Conservation (phyloP, 768 basidiomycete genomes). For the Serendipita sp. region DNA sequence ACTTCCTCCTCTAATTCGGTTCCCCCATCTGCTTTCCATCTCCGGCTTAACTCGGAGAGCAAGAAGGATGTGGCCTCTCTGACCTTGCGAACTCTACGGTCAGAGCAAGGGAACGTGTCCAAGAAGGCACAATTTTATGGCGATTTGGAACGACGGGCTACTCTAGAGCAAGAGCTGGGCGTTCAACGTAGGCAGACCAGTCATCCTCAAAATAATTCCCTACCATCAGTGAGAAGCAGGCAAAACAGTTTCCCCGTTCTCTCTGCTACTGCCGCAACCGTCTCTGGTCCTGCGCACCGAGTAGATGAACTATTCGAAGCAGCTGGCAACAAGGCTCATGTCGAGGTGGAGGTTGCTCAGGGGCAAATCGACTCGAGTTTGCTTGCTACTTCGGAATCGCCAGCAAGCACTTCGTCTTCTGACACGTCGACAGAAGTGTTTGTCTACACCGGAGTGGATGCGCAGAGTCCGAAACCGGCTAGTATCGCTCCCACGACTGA, state of each 20-base stretch:
- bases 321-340: not conserved
- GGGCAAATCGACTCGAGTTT: not conserved
- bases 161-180: not conserved
- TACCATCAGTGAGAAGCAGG: not conserved
- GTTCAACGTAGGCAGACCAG: not conserved
- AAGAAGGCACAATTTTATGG: not conserved
- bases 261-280: not conserved
- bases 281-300: not conserved
- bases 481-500: not conserved
- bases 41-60: not conserved
- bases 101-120: not conserved
- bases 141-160: not conserved
- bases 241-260: not conserved
- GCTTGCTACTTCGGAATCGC: not conserved
- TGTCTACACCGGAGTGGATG: conserved; percentile 2
- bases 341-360: not conserved
- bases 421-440: not conserved
- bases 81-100: not conserved
- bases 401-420: not conserved
- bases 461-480: not conserved
- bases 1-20: not conserved
- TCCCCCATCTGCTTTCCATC: not conserved
- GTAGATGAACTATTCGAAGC: not conserved
- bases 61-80: not conserved
- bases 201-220: not conserved